Conservation (phyloP, 257 asterid genomes). For the Solanum pimpinellifolium region DNA sequence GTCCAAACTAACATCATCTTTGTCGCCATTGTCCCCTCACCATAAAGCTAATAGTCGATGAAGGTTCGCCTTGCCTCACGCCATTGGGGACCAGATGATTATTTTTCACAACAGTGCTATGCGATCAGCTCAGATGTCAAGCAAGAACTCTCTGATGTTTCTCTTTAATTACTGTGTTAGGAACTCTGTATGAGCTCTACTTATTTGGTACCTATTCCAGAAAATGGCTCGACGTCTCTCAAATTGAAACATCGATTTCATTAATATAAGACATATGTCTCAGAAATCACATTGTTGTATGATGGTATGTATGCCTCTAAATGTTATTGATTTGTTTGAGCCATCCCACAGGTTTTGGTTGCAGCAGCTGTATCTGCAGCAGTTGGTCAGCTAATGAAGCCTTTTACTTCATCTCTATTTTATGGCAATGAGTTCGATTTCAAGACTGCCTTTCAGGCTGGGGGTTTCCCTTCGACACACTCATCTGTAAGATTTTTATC, state of each 20-base stretch:
- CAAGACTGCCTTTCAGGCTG: constrained; percentile 44
- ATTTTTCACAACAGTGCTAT: too few relatives aligned
- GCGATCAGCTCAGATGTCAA: not conserved
- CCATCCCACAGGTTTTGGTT: constrained; percentile 43
- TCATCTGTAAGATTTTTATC: constrained; percentile 45
- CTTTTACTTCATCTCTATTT: constrained; percentile 50
- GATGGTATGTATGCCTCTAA: not conserved
- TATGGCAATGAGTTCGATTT: constrained; percentile 47
- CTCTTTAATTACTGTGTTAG: not conserved
- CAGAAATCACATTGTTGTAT: not conserved
- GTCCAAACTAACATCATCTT: too few relatives aligned
- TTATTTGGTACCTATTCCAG: not conserved
- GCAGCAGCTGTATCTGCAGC: constrained; percentile 70
- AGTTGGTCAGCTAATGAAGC: constrained; percentile 70
- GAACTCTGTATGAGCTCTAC: not conserved
- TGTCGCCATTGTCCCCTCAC: too few relatives aligned
- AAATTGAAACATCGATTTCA: not conserved
- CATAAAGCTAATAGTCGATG: too few relatives aligned
- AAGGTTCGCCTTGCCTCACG: too few relatives aligned
- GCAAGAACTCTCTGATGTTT: not conserved
- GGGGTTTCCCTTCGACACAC: constrained; percentile 94
- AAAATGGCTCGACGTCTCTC: not conserved
- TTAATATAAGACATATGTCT: not conserved
- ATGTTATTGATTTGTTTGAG: not conserved
- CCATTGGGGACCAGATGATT: too few relatives aligned